Evolutionary conservation across 164 flowering plant species (phyloP).

Genomic region (Aristolochia contorta): DNA sequence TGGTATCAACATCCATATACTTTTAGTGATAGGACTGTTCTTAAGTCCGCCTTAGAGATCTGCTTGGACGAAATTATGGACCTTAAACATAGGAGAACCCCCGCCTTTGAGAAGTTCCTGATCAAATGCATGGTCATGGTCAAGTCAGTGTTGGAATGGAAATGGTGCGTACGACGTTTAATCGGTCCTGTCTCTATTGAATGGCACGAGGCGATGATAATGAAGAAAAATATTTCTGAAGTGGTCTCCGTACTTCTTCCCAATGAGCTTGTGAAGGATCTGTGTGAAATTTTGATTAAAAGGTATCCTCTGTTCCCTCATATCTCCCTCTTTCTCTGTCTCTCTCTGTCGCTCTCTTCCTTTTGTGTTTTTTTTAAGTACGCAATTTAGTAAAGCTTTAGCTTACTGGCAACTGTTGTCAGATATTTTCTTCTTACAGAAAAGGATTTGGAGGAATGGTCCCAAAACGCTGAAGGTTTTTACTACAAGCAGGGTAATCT

Average conservation of each 20-base stretch:
- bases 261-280: slow-evolving; percentile 57
- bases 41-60: slow-evolving; percentile 61
- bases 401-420: slow-evolving; percentile 5
- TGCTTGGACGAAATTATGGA: slow-evolving; percentile 67
- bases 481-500: slow-evolving; percentile 98
- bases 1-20: slow-evolving; percentile 85
- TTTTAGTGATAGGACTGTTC: slow-evolving; percentile 77
- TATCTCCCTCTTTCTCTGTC: neutral
- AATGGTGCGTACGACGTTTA: slow-evolving; percentile 67
- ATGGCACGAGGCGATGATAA: too few species aligned
- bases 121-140: slow-evolving; percentile 93
- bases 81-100: slow-evolving; percentile 45
- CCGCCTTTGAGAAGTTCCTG: slow-evolving; percentile 65
- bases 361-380: neutral
- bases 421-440: slow-evolving; percentile 88
- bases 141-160: slow-evolving; percentile 75
- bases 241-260: slow-evolving; percentile 62
- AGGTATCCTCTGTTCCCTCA: slow-evolving; percentile 39
- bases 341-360: too few species aligned
- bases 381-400: neutral
- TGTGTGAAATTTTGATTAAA: slow-evolving; percentile 73
- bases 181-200: slow-evolving; percentile 73
- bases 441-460: slow-evolving; percentile 83
- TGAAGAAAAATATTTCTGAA: slow-evolving; percentile 55
- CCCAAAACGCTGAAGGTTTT: slow-evolving; percentile 75